A percentile compares a stretch with the other conserved stretches of the same genome.
phyloP scores from a whole-genome alignment of 495 filamentous ascomycete species.

The Xylaria scruposa region DNA sequence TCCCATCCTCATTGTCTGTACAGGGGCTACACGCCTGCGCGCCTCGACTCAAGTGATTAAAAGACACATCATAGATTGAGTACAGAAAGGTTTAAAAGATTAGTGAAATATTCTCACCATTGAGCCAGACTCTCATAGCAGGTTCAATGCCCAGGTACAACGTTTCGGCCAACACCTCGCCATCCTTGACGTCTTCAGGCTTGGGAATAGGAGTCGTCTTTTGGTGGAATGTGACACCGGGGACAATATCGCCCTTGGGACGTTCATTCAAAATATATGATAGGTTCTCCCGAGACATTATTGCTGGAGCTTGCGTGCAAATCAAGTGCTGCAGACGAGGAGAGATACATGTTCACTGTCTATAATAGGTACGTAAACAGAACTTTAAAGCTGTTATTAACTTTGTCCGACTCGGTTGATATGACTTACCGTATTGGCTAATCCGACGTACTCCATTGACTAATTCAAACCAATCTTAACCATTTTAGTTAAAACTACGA shows the following conservation, averaged over 20 bases:
- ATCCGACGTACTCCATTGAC: background rate
- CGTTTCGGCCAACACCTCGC: constrained; percentile 7
- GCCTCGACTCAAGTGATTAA: background rate
- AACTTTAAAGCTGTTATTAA: background rate
- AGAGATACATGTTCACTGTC: background rate
- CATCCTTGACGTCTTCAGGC: background rate
- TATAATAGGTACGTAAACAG: background rate
- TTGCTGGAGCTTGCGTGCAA: background rate
- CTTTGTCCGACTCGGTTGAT: background rate
- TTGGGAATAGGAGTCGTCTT: background rate
- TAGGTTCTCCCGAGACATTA: background rate
- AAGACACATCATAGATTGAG: background rate
- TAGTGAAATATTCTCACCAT: background rate
- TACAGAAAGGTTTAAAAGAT: background rate
- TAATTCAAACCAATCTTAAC: background rate
- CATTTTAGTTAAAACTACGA: background rate
- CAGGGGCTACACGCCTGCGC: background rate
- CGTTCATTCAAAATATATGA: constrained; percentile 5
- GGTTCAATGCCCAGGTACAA: constrained; percentile 3
- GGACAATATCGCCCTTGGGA: background rate
- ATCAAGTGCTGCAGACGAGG: background rate
- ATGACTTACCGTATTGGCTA: background rate
- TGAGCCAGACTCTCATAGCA: constrained; percentile 2
- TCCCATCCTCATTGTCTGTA: background rate
- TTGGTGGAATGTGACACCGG: background rate